Evolutionary conservation across 2,329 filamentous ascomycete species (phyloP), one percentile per base, ranked within the genome.

Genomic region (Geosmithia flava): DNA sequence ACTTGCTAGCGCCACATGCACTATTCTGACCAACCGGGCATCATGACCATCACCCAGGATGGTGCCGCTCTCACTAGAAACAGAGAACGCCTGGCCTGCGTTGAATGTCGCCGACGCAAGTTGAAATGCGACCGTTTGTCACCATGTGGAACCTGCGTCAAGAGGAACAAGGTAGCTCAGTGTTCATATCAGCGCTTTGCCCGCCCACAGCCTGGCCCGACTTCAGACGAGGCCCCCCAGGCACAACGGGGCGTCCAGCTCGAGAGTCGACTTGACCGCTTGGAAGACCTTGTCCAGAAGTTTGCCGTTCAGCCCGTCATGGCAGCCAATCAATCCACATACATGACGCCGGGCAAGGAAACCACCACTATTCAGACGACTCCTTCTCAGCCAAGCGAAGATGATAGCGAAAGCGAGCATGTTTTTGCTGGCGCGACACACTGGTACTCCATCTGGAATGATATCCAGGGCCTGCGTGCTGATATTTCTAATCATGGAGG

Each of bases 81-180:
- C 45, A n/a, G 47, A 19, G 40, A 44, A 19, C 20, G 40, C 15
- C 33, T 48, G 6, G 69, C 68, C 0, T 71, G 69, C 49, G 50
- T 66, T 15, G 61, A 66, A 50, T 71, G 69, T 54, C 61, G 69
- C 17, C 63, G 65, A 17, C 63, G 68, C 41, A 71, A 72, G 53
- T 62, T 71, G 55, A 69, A 68, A 46, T 71, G 69, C 50, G 65
- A 71, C 51, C 58, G 68, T 2, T 60, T 56, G 16, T 55, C 61
- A 15, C 68, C 68, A 4, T 72, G 68, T 50, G 49, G 52, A 15
- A 63, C 63, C 50, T 70, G 66, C 52, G 54, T 58, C 17, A 55
- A 57, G 2, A 56, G 41, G 13, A 10, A 27, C 5, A 41, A 58
- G 19, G 59, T 58, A 41, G 52, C 54, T 43, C 52, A 52, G 3